These are phyloP conservation scores for Aspergillus sp. DNA, from an alignment of 2,329 filamentous ascomycete genomes.

Conservation along the genomic window DNA sequence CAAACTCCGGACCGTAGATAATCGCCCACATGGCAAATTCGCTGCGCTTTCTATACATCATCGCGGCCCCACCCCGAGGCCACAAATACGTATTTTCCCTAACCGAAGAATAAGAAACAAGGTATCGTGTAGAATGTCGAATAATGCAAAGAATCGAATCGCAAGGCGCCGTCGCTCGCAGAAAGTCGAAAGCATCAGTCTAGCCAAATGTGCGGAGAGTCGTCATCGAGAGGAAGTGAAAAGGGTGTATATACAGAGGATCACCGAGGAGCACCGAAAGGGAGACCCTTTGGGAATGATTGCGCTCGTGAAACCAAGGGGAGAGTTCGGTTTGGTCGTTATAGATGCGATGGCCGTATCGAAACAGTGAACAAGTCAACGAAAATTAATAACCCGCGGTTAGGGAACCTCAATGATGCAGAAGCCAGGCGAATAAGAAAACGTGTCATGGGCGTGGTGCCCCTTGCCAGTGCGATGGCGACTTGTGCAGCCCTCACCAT, in stretches of 20 bases:
- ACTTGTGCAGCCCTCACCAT: slow-evolving; percentile 34
- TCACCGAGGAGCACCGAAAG: slow-evolving; percentile 27
- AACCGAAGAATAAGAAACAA: slow-evolving; percentile 34
- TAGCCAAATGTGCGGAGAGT: slow-evolving; percentile 33
- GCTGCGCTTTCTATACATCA: slow-evolving; percentile 42
- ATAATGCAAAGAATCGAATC: slow-evolving; percentile 38
- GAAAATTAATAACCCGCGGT: slow-evolving; percentile 36
- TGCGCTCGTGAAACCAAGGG: slow-evolving; percentile 11
- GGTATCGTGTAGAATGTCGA: slow-evolving; percentile 32
- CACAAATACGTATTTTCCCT: slow-evolving; percentile 31
- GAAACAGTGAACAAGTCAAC: slow-evolving; percentile 27
- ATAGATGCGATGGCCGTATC: slow-evolving; percentile 28
- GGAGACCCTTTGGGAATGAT: slow-evolving; percentile 22
- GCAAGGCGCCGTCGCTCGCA: slow-evolving; percentile 44
- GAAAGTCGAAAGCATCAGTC: slow-evolving; percentile 37
- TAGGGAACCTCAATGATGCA: slow-evolving; percentile 38
- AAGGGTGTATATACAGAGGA: slow-evolving; percentile 34
- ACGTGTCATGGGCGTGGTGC: slow-evolving; percentile 30
- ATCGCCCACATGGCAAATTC: slow-evolving; percentile 33
- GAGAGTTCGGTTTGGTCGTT: slow-evolving; percentile 26
- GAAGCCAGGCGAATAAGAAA: slow-evolving; percentile 30
- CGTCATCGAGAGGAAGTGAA: slow-evolving; percentile 29
- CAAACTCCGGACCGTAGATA: slow-evolving; percentile 38
- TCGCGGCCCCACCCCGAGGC: slow-evolving; percentile 32
- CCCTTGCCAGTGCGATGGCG: slow-evolving; percentile 21